A percentile compares a stretch with the other conserved stretches of the same genome.
These are phyloP conservation scores for Lunularia cruciata DNA, from an alignment of 225 moss, liverwort and hornwort species.

Conservation along the genomic window DNA sequence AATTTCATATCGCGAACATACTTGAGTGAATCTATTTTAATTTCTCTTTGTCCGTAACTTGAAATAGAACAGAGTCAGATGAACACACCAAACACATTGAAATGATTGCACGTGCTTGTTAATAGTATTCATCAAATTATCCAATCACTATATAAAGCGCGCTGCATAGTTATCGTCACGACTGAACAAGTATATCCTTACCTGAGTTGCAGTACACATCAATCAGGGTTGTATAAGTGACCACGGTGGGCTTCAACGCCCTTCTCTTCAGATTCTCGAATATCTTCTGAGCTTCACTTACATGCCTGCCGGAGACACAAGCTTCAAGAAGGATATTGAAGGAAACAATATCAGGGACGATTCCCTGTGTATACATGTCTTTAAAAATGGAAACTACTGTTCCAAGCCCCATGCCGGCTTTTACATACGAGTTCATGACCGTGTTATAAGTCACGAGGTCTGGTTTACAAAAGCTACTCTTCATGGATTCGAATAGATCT, in stretches of 20 bases:
- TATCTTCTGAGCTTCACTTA: slow-evolving; percentile 79
- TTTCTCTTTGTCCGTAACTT: too few species aligned
- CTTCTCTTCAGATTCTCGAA: slow-evolving; percentile 85
- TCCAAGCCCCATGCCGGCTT: slow-evolving; percentile 64
- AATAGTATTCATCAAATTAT: too few species aligned
- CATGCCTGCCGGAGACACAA: slow-evolving; percentile 70
- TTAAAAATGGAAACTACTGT: slow-evolving; percentile 80
- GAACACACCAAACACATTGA: too few species aligned
- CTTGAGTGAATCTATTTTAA: too few species aligned
- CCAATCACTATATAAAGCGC: too few species aligned
- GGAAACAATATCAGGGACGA: slow-evolving; percentile 77
- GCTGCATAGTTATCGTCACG: too few species aligned
- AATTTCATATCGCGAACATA: not conserved
- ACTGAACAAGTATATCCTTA: too few species aligned
- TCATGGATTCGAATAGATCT: slow-evolving; percentile 76
- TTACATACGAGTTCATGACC: slow-evolving; percentile 84
- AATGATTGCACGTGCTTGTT: too few species aligned
- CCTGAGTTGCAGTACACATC: slow-evolving; percentile 66
- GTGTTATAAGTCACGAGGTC: slow-evolving; percentile 79
- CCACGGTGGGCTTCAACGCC: slow-evolving; percentile 71
- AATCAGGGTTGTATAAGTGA: slow-evolving; percentile 81
- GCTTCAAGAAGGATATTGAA: slow-evolving; percentile 88
- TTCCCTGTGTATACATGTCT: slow-evolving; percentile 81
- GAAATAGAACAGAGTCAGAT: too few species aligned
- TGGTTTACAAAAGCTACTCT: slow-evolving; percentile 57